Evolutionary conservation across 495 filamentous ascomycete species (phyloP).

Genomic region (Hypoxylon lienhwacheense): DNA sequence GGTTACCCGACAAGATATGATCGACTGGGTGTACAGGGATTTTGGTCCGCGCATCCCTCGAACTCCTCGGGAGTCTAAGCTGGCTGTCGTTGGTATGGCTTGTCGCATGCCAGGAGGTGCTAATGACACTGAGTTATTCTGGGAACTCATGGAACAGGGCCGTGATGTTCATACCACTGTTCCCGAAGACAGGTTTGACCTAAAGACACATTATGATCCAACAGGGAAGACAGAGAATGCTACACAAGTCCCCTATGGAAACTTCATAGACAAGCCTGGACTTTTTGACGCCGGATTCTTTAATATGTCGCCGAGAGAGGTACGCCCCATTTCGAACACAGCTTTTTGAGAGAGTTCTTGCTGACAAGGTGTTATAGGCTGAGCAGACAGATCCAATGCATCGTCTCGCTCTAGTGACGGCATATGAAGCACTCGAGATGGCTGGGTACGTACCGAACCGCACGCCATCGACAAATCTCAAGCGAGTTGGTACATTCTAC

Average conservation of each 20-base stretch:
- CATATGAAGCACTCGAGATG: conserved; percentile 84
- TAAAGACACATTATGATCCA: conserved; percentile 68
- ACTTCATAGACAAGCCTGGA: conserved; percentile 74
- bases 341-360: conserved; percentile 51
- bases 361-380: conserved; percentile 80
- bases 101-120: conserved; percentile 63
- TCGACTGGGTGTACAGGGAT: conserved; percentile 3
- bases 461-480: conserved; percentile 56
- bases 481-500: conserved; percentile 81
- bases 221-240: conserved; percentile 69
- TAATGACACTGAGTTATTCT: conserved; percentile 59
- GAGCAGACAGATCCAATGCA: conserved; percentile 79
- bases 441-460: conserved; percentile 73
- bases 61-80: conserved; percentile 5
- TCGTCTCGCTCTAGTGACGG: conserved; percentile 70
- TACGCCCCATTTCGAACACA: too few species aligned
- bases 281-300: conserved; percentile 71
- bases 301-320: conserved; percentile 50
- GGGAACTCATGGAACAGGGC: conserved; percentile 64
- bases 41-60: not conserved
- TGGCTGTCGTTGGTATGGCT: conserved; percentile 70
- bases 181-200: conserved; percentile 69
- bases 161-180: conserved; percentile 54
- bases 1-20: not conserved
- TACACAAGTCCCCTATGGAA: conserved; percentile 70